Evolutionary conservation across 2,329 filamentous ascomycete species (phyloP), one percentile per base, ranked within the genome.

Genomic region (Phialophora expanda): DNA sequence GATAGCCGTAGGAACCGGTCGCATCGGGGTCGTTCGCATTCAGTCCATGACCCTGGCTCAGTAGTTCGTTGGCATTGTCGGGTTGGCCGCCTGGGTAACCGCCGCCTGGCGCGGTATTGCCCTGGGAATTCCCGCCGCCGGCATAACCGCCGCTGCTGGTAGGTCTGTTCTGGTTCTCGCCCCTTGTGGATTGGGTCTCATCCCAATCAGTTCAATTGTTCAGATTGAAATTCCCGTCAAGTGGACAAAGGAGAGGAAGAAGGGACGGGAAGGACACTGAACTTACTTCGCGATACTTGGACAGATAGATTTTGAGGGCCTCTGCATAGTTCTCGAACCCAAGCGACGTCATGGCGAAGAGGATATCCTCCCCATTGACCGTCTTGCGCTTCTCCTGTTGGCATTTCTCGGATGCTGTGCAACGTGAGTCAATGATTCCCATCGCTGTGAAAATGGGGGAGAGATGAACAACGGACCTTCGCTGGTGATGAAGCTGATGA

Each of bases 371-470:
- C 73, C 95, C 95, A 76, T 99, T 99, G 72, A 99, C 95, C 0
- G 95, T 99, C 84, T 99, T 99, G 75, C 95, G 89, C 85, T 99
- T 99, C 80, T 99, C 95, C 79, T 98, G 95, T 78, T 99, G 95
- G 76, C 95, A 99, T 80, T 99, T 99, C 80, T 99, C 95, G 69
- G 95, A 98, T 30, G 95, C 95, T 98, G 76, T 77, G 71, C 73
- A 61, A 70, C 63, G 67, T 67, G 64, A 69, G 64, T 63, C 66
- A 67, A 64, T 67, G 22, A 26, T 51, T 44, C 58, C 30, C n/a
- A 26, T 20, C 53, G 56, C 51, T 58, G 69, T 48, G 68, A 66
- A n/a, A 4, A 58, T 32, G 26, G 6, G 26, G 22, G 17, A 20
- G 20, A 24, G 9, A 34, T 41, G 30, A 5, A 44, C 34, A 17